These are phyloP conservation scores for Castanea crenata DNA, from an alignment of 306 rosid species.

Conservation along the genomic window DNA sequence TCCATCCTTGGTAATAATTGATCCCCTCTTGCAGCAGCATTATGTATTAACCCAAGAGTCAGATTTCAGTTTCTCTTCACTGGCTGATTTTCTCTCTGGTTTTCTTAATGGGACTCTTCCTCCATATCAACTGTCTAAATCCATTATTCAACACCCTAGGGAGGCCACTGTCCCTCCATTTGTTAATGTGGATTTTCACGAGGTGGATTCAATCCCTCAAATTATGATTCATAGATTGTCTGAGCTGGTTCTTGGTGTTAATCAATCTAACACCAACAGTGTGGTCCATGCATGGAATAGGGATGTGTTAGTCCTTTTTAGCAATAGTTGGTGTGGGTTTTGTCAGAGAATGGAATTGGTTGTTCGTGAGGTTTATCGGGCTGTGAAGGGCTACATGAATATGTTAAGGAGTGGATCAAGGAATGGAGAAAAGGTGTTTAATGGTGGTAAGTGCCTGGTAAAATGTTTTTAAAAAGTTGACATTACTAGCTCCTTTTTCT, in stretches of 20 bases:
- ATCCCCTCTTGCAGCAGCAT: conserved; percentile 74
- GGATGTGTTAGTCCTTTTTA: conserved; percentile 89
- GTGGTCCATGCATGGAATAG: conserved; percentile 48
- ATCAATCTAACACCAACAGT: conserved; percentile 51
- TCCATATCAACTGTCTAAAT: conserved; percentile 65
- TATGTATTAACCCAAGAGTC: conserved; percentile 56
- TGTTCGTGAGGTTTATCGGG: conserved; percentile 76
- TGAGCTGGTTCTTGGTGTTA: conserved; percentile 62
- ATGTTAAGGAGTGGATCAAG: conserved; percentile 41
- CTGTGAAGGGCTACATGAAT: conserved; percentile 55
- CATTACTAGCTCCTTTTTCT: not conserved
- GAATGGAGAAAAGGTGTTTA: conserved; percentile 35
- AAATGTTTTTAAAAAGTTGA: not conserved
- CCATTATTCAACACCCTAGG: conserved; percentile 45
- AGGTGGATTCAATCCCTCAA: conserved; percentile 80
- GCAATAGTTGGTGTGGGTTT: conserved; percentile 93
- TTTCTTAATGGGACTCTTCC: conserved; percentile 68
- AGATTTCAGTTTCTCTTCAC: conserved; percentile 49
- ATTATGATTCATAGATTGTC: conserved; percentile 61
- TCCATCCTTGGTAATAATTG: conserved; percentile 80
- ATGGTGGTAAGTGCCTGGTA: conserved; percentile 39
- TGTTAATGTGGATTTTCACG: conserved; percentile 90
- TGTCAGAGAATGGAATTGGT: conserved; percentile 88
- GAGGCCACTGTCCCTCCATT: conserved; percentile 70
- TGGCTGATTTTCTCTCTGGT: conserved; percentile 51